Evolutionary conservation across 805 yeast genomes (phyloP).

Genomic region (Barnettozyma salicaria): DNA sequence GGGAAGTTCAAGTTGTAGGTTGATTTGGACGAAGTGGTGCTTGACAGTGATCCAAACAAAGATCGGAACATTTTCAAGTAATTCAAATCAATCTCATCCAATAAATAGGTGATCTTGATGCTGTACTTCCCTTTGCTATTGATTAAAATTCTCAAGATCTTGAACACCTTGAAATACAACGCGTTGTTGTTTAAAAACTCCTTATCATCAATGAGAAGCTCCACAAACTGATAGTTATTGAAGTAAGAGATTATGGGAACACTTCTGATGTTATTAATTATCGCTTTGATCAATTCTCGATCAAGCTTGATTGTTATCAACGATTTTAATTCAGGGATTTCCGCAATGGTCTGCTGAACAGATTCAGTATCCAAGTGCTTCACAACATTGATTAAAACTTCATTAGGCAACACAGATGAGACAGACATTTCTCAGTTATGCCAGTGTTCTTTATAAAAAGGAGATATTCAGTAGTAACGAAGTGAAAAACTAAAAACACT

Average conservation of each 20-base stretch:
- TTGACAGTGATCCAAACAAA: too few relatives aligned
- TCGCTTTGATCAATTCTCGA: constrained; percentile 7
- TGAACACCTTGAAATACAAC: constrained; percentile 8
- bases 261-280: constrained; percentile 6
- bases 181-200: constrained; percentile 11
- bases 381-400: constrained; percentile 7
- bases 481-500: too few relatives aligned
- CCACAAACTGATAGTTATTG: constrained; percentile 15
- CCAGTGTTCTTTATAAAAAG: too few relatives aligned
- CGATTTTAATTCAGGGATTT: constrained; percentile 14
- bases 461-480: too few relatives aligned
- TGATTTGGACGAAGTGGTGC: too few relatives aligned
- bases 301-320: constrained; percentile 11
- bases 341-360: constrained; percentile 4
- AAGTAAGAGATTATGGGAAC: constrained; percentile 9
- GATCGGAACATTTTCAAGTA: constrained; percentile 23
- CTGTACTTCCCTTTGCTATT: constrained; percentile 7
- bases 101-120: constrained; percentile 12
- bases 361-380: constrained; percentile 4
- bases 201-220: constrained; percentile 11
- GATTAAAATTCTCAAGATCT: constrained; percentile 5
- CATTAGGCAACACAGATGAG: constrained; percentile 7
- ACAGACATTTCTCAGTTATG: constrained; percentile 4
- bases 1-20: constrained; percentile 5
- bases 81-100: constrained; percentile 15